Percentiles rank a stretch among this genome's conserved stretches.
phyloP scores from a whole-genome alignment of 78 protist genomes.

The Ministeria vibrans region DNA sequence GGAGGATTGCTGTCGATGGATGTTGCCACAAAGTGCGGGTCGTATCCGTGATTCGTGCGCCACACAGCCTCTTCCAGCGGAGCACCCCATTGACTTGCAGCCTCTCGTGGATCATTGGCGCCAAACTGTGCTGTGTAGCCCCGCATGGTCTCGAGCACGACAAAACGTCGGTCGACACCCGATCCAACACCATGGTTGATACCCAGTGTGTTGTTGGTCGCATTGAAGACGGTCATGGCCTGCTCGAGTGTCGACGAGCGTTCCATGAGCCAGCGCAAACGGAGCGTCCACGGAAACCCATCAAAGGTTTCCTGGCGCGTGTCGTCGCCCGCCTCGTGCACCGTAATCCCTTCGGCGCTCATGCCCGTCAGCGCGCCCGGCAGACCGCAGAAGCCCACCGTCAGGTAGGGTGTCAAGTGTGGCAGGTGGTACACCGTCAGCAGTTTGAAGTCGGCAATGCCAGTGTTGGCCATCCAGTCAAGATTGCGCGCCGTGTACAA shows the following conservation, averaged over 20 bases:
- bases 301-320: conserved; percentile 33
- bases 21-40: conserved; percentile 19
- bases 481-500: conserved; percentile 52
- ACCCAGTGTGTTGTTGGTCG: conserved; percentile 58
- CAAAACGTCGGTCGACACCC: conserved; percentile 15
- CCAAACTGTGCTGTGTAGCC: conserved; percentile 49
- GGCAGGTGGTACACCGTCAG: conserved; percentile 40
- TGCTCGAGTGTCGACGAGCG: conserved; percentile 28
- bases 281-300: conserved; percentile 51
- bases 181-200: conserved; percentile 39
- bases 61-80: conserved; percentile 48
- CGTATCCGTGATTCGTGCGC: conserved; percentile 65
- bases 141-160: conserved; percentile 46
- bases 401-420: conserved; percentile 3
- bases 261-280: conserved; percentile 51
- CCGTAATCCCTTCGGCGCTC: conserved; percentile 37
- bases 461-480: conserved; percentile 50
- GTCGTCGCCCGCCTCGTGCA: conserved; percentile 47
- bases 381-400: conserved; percentile 41
- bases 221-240: conserved; percentile 27
- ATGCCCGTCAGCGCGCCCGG: conserved; percentile 58
- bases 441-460: conserved; percentile 41
- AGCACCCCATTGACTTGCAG: conserved; percentile 31
- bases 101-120: conserved; percentile 48
- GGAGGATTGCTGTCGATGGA: conserved; percentile 8